Conservation (phyloP, 1,139 yeast genomes). For the Geotrichum europaeum region DNA sequence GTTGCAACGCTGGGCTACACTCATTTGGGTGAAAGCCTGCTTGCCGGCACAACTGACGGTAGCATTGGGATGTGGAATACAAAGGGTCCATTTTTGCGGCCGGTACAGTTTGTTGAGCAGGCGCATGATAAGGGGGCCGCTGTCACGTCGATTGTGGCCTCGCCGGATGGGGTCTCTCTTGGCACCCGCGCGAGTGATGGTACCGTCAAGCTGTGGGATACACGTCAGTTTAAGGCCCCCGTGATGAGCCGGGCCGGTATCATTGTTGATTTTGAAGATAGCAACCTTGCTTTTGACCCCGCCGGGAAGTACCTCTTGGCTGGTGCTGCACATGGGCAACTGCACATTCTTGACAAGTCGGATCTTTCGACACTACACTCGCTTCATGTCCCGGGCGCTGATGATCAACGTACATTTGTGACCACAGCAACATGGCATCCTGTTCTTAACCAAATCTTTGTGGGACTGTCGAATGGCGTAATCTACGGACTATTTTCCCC, state of each 20-base stretch:
- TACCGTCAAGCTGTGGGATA: slow-evolving; percentile 36
- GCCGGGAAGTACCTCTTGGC: slow-evolving; percentile 28
- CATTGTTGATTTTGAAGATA: slow-evolving; percentile 24
- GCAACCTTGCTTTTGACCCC: slow-evolving; percentile 28
- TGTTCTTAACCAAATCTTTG: slow-evolving; percentile 34
- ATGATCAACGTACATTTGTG: slow-evolving; percentile 15
- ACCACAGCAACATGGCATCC: slow-evolving; percentile 33
- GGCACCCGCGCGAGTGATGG: slow-evolving; percentile 31
- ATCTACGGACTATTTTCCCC: slow-evolving; percentile 36
- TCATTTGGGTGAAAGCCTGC: slow-evolving; percentile 23
- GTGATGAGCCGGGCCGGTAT: slow-evolving; percentile 29
- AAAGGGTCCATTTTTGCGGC: slow-evolving; percentile 30
- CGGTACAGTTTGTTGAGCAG: slow-evolving; percentile 24
- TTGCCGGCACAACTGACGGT: slow-evolving; percentile 31
- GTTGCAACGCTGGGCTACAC: slow-evolving; percentile 22
- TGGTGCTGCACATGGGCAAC: slow-evolving; percentile 24
- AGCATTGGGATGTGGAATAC: slow-evolving; percentile 31
- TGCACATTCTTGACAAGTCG: slow-evolving; percentile 36
- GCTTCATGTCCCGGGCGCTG: slow-evolving; percentile 14
- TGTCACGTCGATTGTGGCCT: slow-evolving; percentile 19
- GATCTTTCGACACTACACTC: slow-evolving; percentile 33
- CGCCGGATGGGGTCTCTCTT: slow-evolving; percentile 21
- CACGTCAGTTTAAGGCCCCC: slow-evolving; percentile 33
- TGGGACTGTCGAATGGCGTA: slow-evolving; percentile 34
- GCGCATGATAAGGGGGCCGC: slow-evolving; percentile 26